Base-by-base conservation (phyloP, 2,329 filamentous ascomycete species). In the Kalaharituber pfeilii region DNA sequence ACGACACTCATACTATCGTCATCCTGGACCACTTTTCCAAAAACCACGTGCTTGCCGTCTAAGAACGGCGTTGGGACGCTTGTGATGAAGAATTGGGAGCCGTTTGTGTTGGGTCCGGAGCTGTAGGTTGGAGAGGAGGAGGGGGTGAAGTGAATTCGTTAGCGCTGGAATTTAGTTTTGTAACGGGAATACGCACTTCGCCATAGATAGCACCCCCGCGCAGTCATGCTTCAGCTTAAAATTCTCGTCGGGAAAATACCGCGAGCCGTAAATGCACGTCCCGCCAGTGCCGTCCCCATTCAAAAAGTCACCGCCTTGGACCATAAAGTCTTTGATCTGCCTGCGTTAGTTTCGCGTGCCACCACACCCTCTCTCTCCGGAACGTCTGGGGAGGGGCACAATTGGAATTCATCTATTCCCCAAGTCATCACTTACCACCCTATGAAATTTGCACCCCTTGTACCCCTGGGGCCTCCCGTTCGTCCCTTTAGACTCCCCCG, bases 51-150 rank as follows among this genome's bases (percentile, higher is more conserved):
- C 71, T 96, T 96, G 65, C 77, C 78, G 69, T 96, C 84, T 25
- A 98, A 72, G 66, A 93, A 93, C 1, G 86, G 86, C 0, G 89
- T 91, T 4, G 84, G 75, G 1, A 83, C 83, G 0, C 85, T 91
- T 1, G 88, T 95, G 71, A 96, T 89, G 75, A 98, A 98, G 74
- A 98, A 98, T 66, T 96, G 91, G 56, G 80, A 87, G 33, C 91
- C 91, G 68, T 96, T 96, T 61, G 85, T 89, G 69, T 95, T 84
- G 53, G 85, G 84, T 1, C 89, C 89, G 26, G 84, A 84, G 67
- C 95, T 95, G 82, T 91, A n/a, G 22, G 50, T n/a, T 29, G 47
- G 49, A 28, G 33, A 51, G 54, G 11, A 39, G 15, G 27, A 22
- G 42, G 29, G 57, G 51, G 59, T 53, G 30, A 36, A 36, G 30